Percentiles rank a stretch among this genome's conserved stretches.
Conservation (phyloP, 371 early-diverging fungal species). For the Umbelopsis sp. region DNA sequence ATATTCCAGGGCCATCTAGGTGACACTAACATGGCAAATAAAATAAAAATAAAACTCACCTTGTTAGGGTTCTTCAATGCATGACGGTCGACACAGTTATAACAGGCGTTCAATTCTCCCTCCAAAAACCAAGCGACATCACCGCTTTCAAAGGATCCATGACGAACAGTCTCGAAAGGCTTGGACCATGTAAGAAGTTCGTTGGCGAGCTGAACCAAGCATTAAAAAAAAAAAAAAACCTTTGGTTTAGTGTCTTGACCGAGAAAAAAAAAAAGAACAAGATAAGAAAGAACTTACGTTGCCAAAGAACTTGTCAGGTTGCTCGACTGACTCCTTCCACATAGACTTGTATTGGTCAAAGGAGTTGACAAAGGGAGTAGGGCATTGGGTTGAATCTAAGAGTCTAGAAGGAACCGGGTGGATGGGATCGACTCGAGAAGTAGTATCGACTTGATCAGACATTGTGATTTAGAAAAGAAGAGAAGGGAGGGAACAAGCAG, state of each 20-base stretch:
- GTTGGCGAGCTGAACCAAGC: slow-evolving; percentile 55
- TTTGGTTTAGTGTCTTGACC: too few species aligned
- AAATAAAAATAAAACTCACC: slow-evolving; percentile 28
- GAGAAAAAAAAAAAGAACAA: background rate
- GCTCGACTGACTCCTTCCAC: slow-evolving; percentile 77
- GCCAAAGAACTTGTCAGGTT: slow-evolving; percentile 87
- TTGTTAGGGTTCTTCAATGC: slow-evolving; percentile 70
- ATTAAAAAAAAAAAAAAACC: background rate
- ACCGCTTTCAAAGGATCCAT: slow-evolving; percentile 72
- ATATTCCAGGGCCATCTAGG: too few species aligned
- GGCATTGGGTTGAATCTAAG: slow-evolving; percentile 46
- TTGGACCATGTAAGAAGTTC: slow-evolving; percentile 77
- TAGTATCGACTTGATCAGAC: slow-evolving; percentile 17
- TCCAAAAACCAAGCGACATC: slow-evolving; percentile 93
- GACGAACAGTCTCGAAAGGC: slow-evolving; percentile 73
- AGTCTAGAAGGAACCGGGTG: slow-evolving; percentile 63
- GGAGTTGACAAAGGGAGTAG: slow-evolving; percentile 73
- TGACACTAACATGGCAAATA: too few species aligned
- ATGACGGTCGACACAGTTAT: slow-evolving; percentile 98
- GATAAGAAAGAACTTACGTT: slow-evolving; percentile 54
- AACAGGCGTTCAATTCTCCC: slow-evolving; percentile 92
- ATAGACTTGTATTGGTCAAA: slow-evolving; percentile 78
- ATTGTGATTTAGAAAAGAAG: background rate
- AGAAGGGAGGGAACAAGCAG: background rate
- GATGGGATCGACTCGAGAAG: slow-evolving; percentile 24